phyloP scores from a whole-genome alignment of 23 red algal species.

The Agarophyton chilense region DNA sequence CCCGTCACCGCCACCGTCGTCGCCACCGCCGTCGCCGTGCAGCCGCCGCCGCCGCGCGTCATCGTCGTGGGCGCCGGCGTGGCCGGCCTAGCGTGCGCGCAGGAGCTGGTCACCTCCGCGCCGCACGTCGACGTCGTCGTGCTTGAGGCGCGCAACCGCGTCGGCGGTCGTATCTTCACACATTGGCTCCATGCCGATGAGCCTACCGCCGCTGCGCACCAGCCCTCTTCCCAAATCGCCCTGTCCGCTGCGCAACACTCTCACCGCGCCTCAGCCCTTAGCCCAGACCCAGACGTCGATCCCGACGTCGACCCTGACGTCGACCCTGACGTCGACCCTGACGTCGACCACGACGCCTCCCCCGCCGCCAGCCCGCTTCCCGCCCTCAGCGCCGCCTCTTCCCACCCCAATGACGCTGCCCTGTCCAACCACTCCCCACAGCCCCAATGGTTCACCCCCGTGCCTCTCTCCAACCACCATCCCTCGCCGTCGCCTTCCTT shows the following conservation, averaged over 20 bases:
- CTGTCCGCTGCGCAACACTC: neutral
- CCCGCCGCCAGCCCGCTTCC: neutral
- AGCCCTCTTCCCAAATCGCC: neutral
- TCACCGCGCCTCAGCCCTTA: neutral
- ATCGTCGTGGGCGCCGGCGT: constrained; percentile 89
- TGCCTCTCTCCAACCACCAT: neutral
- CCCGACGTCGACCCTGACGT: too few relatives aligned
- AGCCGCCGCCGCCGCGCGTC: constrained; percentile 49
- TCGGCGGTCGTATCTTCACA: constrained; percentile 88
- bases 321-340: too few relatives aligned
- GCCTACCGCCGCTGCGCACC: neutral
- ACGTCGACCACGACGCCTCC: too few relatives aligned
- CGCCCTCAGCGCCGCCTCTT: neutral
- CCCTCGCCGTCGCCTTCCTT: neutral
- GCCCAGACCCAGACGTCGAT: neutral
- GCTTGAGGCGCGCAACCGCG: constrained; percentile 85
- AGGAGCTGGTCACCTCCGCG: constrained; percentile 37
- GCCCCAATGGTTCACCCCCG: neutral
- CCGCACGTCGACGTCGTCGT: constrained; percentile 52
- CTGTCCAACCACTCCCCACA: neutral
- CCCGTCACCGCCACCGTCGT: neutral
- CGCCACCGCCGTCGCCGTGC: too few relatives aligned
- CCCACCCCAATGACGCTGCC: neutral
- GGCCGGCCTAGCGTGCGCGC: constrained; percentile 80
- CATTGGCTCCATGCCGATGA: constrained; percentile 5